Evolutionary conservation across 306 rosid genomes (phyloP).

Genomic region (Phaseolus lunatus): DNA sequence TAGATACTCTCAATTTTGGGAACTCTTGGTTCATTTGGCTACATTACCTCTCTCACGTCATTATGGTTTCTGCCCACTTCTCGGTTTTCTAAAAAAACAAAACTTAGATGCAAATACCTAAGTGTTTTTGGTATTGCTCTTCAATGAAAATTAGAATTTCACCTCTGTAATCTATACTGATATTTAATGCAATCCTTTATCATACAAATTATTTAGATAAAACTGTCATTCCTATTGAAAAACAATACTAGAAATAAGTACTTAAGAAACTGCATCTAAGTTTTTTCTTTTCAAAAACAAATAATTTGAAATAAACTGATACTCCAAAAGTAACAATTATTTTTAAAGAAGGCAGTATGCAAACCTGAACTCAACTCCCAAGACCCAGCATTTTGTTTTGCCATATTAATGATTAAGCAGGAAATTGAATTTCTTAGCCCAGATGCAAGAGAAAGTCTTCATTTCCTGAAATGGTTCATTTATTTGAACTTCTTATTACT

Average conservation of each 20-base stretch:
- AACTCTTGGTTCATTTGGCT: background rate
- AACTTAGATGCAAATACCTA: background rate
- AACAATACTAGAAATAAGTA: background rate
- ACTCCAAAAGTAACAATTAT: background rate
- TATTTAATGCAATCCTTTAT: background rate
- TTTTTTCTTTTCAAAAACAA: background rate
- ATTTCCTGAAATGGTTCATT: slow-evolving; percentile 19
- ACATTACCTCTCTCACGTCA: background rate
- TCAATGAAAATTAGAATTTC: background rate
- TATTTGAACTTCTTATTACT: slow-evolving; percentile 13
- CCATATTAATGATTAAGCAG: background rate
- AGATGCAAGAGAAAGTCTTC: background rate
- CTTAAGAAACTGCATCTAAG: background rate
- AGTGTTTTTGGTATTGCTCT: background rate
- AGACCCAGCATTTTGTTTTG: slow-evolving; percentile 4
- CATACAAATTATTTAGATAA: background rate
- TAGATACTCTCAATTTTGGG: background rate
- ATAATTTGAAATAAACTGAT: background rate
- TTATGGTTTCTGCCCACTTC: background rate
- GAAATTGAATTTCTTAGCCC: slow-evolving; percentile 22
- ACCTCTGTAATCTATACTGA: background rate
- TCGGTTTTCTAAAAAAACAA: slow-evolving; percentile 3
- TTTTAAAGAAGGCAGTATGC: background rate
- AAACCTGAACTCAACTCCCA: slow-evolving; percentile 25
- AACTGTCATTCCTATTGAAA: background rate